Percentiles rank a stretch among this genome's conserved stretches.
phyloP scores from a whole-genome alignment of 345 rosid genomes.

The Psidium guajava region DNA sequence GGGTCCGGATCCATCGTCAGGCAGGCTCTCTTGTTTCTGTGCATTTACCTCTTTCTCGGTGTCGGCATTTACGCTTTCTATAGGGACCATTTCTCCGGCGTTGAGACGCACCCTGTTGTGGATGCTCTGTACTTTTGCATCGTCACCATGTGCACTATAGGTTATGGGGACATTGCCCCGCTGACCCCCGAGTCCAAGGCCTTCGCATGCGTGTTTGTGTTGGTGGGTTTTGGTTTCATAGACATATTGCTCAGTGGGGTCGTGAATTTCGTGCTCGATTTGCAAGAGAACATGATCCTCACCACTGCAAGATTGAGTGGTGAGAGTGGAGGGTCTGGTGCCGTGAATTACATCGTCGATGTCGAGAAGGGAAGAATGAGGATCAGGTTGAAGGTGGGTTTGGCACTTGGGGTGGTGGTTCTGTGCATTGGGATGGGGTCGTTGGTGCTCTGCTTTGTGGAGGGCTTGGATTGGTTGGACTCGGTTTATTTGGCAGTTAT shows the following conservation, averaged over 20 bases:
- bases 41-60: constrained; percentile 46
- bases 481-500: constrained; percentile 66
- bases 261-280: constrained; percentile 51
- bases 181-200: constrained; percentile 44
- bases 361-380: constrained; percentile 72
- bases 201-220: constrained; percentile 57
- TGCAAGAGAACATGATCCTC: constrained; percentile 53
- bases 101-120: constrained; percentile 73
- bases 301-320: constrained; percentile 26
- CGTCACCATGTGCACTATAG: constrained; percentile 79
- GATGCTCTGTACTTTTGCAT: constrained; percentile 77
- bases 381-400: constrained; percentile 60
- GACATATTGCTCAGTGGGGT: constrained; percentile 57
- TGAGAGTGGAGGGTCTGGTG: constrained; percentile 14
- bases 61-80: constrained; percentile 49
- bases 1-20: constrained; percentile 34
- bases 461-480: constrained; percentile 41
- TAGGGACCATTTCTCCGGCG: constrained; percentile 47
- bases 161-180: constrained; percentile 77
- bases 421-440: constrained; percentile 49
- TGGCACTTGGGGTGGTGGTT: constrained; percentile 63
- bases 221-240: constrained; percentile 63
- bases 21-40: constrained; percentile 46
- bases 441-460: constrained; percentile 40
- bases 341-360: constrained; percentile 45